Evolutionary conservation across 805 yeast genomes (phyloP).

Genomic region (Pichia gijzeniarum): DNA sequence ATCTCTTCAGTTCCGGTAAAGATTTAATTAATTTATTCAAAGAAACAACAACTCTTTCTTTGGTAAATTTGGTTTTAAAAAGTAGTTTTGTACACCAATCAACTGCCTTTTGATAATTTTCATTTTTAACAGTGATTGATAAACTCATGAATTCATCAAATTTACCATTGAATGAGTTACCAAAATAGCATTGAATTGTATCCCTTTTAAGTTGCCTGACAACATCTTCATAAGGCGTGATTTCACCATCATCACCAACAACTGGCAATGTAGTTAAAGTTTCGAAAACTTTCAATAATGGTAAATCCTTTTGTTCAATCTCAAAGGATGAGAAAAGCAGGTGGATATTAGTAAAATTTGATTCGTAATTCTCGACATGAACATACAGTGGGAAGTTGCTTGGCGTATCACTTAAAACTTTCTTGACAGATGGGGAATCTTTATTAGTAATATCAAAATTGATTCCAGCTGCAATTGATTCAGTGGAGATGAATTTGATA

Average conservation of each 20-base stretch:
- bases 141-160: slow-evolving; percentile 64
- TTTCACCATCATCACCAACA: slow-evolving; percentile 50
- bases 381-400: slow-evolving; percentile 56
- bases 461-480: slow-evolving; percentile 54
- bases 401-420: slow-evolving; percentile 31
- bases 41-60: slow-evolving; percentile 58
- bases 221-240: slow-evolving; percentile 68
- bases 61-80: slow-evolving; percentile 64
- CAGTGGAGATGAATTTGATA: slow-evolving; percentile 65
- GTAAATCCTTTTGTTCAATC: slow-evolving; percentile 47
- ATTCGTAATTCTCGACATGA: slow-evolving; percentile 72
- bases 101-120: slow-evolving; percentile 61
- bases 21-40: slow-evolving; percentile 55
- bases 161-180: slow-evolving; percentile 50
- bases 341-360: slow-evolving; percentile 70
- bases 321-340: slow-evolving; percentile 51
- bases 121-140: slow-evolving; percentile 51
- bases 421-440: slow-evolving; percentile 19
- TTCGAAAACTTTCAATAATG: slow-evolving; percentile 58
- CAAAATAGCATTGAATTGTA: slow-evolving; percentile 52
- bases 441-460: slow-evolving; percentile 30
- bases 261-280: slow-evolving; percentile 72
- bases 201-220: slow-evolving; percentile 67
- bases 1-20: slow-evolving; percentile 57
- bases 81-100: slow-evolving; percentile 69